Conservation (phyloP, 169 alveolate species). For the Theileria annulata region DNA sequence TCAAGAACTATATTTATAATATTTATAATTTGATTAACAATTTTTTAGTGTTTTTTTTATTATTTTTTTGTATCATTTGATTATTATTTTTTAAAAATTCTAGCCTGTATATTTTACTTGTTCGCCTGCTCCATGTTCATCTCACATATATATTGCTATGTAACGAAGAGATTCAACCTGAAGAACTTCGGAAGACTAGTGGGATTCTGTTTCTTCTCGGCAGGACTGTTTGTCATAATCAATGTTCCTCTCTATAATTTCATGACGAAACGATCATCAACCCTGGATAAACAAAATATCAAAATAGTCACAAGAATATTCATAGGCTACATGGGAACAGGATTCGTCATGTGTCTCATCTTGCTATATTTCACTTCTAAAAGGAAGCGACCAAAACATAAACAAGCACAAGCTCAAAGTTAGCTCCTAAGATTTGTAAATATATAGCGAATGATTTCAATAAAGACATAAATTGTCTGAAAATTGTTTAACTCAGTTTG, state of each 20-base stretch:
- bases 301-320: not conserved
- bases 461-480: not conserved
- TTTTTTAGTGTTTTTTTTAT: constrained; percentile 5
- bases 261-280: constrained; percentile 2
- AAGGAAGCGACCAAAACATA: not conserved
- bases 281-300: not conserved
- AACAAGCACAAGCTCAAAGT: not conserved
- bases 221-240: constrained; percentile 28
- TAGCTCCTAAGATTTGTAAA: not conserved
- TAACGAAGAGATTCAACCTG: constrained; percentile 42
- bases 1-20: not conserved
- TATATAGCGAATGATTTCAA: not conserved
- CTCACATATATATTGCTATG: constrained; percentile 40
- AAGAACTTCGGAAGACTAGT: constrained; percentile 36
- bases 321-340: not conserved
- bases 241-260: constrained; percentile 50
- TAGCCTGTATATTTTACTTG: constrained; percentile 38
- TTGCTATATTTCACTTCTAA: not conserved
- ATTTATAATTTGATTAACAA: not conserved
- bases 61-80: constrained; percentile 37
- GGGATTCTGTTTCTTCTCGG: constrained; percentile 19
- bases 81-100: constrained; percentile 31
- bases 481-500: not conserved
- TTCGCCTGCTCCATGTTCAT: constrained; percentile 40
- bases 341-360: not conserved